A percentile compares a stretch with the other conserved stretches of the same genome.
Evolutionary conservation across 2,329 filamentous ascomycete genomes (phyloP).

Genomic region (Pseudocercospora musae): DNA sequence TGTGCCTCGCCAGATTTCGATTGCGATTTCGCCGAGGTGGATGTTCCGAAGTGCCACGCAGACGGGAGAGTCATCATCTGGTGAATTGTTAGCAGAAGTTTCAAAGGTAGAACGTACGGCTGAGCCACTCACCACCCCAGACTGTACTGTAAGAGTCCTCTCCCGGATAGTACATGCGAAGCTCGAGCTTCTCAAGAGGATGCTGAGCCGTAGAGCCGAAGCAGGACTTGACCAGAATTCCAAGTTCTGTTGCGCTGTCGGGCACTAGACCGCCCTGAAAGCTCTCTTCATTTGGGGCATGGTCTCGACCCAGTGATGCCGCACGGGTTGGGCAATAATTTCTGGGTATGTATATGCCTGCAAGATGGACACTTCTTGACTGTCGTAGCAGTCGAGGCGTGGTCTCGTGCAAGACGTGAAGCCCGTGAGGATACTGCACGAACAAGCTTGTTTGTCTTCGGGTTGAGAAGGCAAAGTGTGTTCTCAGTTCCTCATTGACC

Average conservation of each 20-base stretch:
- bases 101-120: too few species aligned
- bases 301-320: constrained; percentile 15
- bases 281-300: constrained; percentile 4
- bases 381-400: constrained; percentile 42
- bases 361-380: constrained; percentile 40
- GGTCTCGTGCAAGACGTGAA: constrained; percentile 39
- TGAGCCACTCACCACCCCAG: constrained; percentile 33
- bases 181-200: constrained; percentile 35
- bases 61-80: constrained; percentile 37
- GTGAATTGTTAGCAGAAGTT: not conserved
- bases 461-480: constrained; percentile 34
- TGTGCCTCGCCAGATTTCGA: constrained; percentile 35
- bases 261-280: constrained; percentile 21
- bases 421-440: constrained; percentile 41
- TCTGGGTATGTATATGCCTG: constrained; percentile 36
- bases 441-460: constrained; percentile 39
- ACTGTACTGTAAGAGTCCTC: constrained; percentile 37
- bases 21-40: constrained; percentile 38
- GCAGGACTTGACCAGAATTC: constrained; percentile 33
- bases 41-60: constrained; percentile 38
- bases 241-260: constrained; percentile 33
- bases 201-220: constrained; percentile 29
- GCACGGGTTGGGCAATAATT: constrained; percentile 20
- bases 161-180: constrained; percentile 42
- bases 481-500: constrained; percentile 37